Evolutionary conservation across 805 yeast species (phyloP).

Genomic region (Kodamaea sagamina): DNA sequence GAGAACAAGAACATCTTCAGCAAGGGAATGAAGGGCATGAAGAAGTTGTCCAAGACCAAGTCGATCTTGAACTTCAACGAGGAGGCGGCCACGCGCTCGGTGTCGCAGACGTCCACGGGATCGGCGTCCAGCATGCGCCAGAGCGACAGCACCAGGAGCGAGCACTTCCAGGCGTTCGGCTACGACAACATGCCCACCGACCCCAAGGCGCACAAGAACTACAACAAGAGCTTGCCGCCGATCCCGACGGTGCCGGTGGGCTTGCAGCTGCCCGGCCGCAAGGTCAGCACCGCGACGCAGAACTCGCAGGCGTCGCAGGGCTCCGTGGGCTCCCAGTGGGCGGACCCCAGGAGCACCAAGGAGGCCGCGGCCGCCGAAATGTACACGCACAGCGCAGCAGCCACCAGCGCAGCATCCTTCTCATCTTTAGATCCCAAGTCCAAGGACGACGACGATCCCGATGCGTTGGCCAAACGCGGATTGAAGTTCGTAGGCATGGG

Average conservation of each 20-base stretch:
- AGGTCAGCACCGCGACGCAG: constrained; percentile 2
- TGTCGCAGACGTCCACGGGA: constrained; percentile 1
- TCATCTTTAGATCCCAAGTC: constrained; percentile 21
- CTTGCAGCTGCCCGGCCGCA: constrained; percentile 1
- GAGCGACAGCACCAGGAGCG: constrained; percentile 5
- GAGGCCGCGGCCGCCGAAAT: background rate
- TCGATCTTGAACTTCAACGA: constrained; percentile 25
- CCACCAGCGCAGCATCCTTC: constrained; percentile 10
- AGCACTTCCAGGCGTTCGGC: constrained; percentile 39
- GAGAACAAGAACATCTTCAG: constrained; percentile 19
- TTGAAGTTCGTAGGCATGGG: constrained; percentile 33
- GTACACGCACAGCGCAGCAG: constrained; percentile 9
- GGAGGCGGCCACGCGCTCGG: constrained; percentile 1
- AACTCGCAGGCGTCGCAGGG: constrained; percentile 7
- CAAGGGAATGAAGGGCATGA: constrained; percentile 33
- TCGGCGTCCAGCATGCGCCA: background rate
- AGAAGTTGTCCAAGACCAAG: constrained; percentile 30
- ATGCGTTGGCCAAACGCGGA: constrained; percentile 18
- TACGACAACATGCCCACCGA: constrained; percentile 30
- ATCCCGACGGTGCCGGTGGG: background rate
- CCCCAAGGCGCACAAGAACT: constrained; percentile 30
- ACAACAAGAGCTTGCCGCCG: constrained; percentile 30
- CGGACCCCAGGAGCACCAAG: background rate
- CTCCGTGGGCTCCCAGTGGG: constrained; percentile 1
- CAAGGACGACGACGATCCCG: constrained; percentile 12